These are phyloP conservation scores for Pleurotus sapidus DNA, from an alignment of 768 basidiomycete species.

Conservation along the genomic window DNA sequence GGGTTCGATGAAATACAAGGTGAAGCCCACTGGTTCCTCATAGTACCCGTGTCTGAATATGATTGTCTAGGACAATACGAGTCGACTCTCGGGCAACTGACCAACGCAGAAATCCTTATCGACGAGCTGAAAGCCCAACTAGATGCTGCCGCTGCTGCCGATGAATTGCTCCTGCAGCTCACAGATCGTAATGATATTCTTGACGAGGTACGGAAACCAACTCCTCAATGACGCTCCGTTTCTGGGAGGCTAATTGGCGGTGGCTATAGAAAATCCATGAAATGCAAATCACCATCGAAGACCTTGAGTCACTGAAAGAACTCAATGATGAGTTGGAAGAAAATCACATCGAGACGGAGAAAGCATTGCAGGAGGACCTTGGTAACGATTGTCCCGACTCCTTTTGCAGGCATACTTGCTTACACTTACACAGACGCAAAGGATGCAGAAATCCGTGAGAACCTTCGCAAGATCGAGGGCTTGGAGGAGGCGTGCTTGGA, in stretches of 20 bases:
- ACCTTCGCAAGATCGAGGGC: constrained; percentile 55
- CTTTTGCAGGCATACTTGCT: background rate
- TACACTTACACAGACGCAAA: constrained; percentile 48
- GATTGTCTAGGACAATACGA: constrained; percentile 68
- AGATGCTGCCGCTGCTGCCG: constrained; percentile 92
- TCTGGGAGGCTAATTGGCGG: background rate
- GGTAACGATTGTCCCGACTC: constrained; percentile 39
- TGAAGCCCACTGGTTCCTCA: constrained; percentile 22
- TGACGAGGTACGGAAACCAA: constrained; percentile 61
- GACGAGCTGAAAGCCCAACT: constrained; percentile 93
- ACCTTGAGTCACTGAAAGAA: constrained; percentile 93
- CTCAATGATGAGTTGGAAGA: constrained; percentile 97
- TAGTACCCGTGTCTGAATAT: constrained; percentile 6
- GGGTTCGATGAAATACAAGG: constrained; percentile 80
- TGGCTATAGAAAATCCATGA: constrained; percentile 87
- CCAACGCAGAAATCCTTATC: constrained; percentile 88
- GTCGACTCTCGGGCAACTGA: constrained; percentile 70
- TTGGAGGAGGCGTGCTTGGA: constrained; percentile 84
- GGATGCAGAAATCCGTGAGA: constrained; percentile 69
- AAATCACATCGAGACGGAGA: constrained; percentile 92
- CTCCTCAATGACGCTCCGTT: background rate
- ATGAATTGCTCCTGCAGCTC: constrained; percentile 93
- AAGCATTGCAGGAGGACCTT: constrained; percentile 84
- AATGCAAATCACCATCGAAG: constrained; percentile 94
- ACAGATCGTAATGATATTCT: constrained; percentile 93